Conservation (phyloP, 108 stramenopile genomes). For the Schizochytrium sp. region DNA sequence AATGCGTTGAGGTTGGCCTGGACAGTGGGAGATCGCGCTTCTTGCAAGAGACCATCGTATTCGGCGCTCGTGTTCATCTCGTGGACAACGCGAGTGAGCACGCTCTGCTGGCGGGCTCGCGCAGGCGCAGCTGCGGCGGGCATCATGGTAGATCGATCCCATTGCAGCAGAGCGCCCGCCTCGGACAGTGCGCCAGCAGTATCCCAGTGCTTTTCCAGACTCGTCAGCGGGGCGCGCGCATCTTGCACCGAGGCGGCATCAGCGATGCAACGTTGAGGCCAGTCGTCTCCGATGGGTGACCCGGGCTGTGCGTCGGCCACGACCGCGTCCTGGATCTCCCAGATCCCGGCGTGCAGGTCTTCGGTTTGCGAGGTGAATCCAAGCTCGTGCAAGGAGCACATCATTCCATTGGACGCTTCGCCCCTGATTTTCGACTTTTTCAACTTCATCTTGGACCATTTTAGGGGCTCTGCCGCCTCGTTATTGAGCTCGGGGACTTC, state of each 20-base stretch:
- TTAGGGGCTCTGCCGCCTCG: neutral
- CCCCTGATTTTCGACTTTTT: slow-evolving; percentile 9
- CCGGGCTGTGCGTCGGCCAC: neutral
- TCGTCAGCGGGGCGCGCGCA: neutral
- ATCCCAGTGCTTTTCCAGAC: neutral
- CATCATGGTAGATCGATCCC: slow-evolving; percentile 29
- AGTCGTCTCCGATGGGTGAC: neutral
- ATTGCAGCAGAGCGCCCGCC: neutral
- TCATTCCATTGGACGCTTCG: neutral
- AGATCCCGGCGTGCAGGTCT: neutral
- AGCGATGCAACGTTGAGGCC: neutral
- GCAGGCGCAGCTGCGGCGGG: slow-evolving; percentile 31
- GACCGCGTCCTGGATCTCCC: neutral
- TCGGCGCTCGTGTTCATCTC: slow-evolving; percentile 31
- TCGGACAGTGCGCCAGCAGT: neutral
- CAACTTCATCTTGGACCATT: neutral
- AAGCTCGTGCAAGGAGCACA: neutral
- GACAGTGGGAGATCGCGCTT: neutral
- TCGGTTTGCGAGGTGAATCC: neutral
- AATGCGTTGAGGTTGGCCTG: neutral
- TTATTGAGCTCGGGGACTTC: neutral
- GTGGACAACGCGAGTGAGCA: slow-evolving; percentile 33
- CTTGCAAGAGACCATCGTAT: slow-evolving; percentile 15
- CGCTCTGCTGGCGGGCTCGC: slow-evolving; percentile 32
- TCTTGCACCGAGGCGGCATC: neutral